Base-by-base conservation (phyloP, 1,284 basidiomycete genomes). In the Salmacisia buchloeana region DNA sequence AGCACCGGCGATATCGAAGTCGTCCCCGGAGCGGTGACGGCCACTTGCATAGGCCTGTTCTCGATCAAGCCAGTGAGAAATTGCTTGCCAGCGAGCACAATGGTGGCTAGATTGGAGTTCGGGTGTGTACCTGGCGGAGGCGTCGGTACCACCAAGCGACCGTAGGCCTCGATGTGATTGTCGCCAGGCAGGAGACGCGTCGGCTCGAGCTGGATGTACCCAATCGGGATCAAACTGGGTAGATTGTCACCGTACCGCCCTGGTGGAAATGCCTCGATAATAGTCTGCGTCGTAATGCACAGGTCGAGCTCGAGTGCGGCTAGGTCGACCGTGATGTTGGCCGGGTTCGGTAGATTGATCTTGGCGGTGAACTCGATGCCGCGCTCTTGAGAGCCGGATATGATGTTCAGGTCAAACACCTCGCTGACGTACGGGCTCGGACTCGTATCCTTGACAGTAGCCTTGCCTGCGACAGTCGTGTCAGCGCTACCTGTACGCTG, bases 111-210 rank as follows among this genome's bases (percentile, higher is more conserved):
- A 33, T 54, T 27, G 29, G 49, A 54, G 29, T 27, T 54, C 21
- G 49, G 49, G 21, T 54, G 49, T 15, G 49, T 54, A 12, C 49
- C 49, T 31, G 49, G 49, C 12, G 49, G 49, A 33, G 49, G 49
- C 12, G 10, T 31, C 4, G 49, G 49, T 9, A 54, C 27, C 25
- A 54, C 27, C 13, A 54, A 18, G 3, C 49, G 25, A 4, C 49
- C 49, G 15, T 15, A 13, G 5, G 25, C 49, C 29, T 54, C 25
- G 29, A 54, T 29, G 27, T 33, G 18, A 29, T 54, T 54, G 49
- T 54, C 49, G 15, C 49, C 49, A 4, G 49, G 49, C 12, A 3
- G 13, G 12, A 54, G 29, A 6, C 49, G 25, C 12, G 49, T 54
- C 9, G 49, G 49, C 15, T 27, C 49, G 27, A 54, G 49, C 25